Base-by-base conservation (phyloP, 2,329 filamentous ascomycete genomes). In the Ophiostoma angusticollis region DNA sequence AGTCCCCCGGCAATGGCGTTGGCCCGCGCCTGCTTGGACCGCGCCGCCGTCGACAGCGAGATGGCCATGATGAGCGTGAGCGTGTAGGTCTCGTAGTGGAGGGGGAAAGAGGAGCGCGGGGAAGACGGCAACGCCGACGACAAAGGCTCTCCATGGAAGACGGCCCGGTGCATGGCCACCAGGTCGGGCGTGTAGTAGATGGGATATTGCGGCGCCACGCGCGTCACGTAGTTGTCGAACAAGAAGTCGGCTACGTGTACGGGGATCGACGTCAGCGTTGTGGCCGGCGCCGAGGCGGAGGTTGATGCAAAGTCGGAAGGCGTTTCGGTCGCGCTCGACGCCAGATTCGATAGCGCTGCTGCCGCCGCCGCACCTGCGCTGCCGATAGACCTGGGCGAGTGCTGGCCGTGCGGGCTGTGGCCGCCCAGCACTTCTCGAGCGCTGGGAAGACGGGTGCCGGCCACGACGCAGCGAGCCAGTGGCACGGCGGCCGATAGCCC, bases 61-160 rank as follows among this genome's bases (percentile, higher is more conserved):
- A 39, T 39, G 31, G 37, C 37, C 37, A 39, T 39, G 31, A 39
- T 34, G 24, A 39, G 37, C 6, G 34, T 34, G 24, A 39, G 37
- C 8, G 37, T 39, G 31, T 39, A 39, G 1, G 25, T 32, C 4
- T 24, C 31, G 24, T 39, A 39, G 24, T 7, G 11, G 11, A 17
- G 18, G 6, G 6, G 2, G 23, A 9, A 5, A 14, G 30, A 5
- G 17, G 9, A n/a, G n/a, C n/a, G n/a, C n/a, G n/a, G n/a, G n/a
- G n/a, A n/a, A n/a, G n/a, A n/a, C n/a, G n/a, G n/a, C n/a, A n/a
- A n/a, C n/a, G n/a, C n/a, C n/a, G n/a, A n/a, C n/a, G n/a, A n/a
- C n/a, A n/a, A n/a, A n/a, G n/a, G 18, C 12, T 29, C 9, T 3
- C 18, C 31, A 12, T 39, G 37, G 17, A 39, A 34, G 17, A 31